Conservation (phyloP, 1,139 yeast genomes). For the Candida glucosophila region DNA sequence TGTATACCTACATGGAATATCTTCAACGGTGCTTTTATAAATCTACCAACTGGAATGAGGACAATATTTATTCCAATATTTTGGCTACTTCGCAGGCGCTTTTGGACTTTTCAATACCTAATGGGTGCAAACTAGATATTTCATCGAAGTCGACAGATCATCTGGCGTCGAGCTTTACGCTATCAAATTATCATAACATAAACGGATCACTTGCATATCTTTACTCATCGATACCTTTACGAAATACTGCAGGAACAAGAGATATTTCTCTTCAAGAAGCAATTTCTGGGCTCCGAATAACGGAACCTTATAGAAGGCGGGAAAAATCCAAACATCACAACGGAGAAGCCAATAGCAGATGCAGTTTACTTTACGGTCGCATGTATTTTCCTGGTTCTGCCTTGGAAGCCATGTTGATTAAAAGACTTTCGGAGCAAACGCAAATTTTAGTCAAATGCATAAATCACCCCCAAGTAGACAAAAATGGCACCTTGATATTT, state of each 20-base stretch:
- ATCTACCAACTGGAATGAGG: slow-evolving; percentile 69
- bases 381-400: slow-evolving; percentile 85
- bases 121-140: slow-evolving; percentile 56
- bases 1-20: slow-evolving; percentile 84
- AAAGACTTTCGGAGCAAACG: slow-evolving; percentile 49
- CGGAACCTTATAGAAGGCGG: slow-evolving; percentile 20
- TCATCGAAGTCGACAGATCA: slow-evolving; percentile 65
- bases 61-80: slow-evolving; percentile 66
- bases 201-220: slow-evolving; percentile 82
- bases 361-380: slow-evolving; percentile 55
- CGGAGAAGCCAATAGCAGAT: slow-evolving; percentile 5
- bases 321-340: slow-evolving; percentile 3
- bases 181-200: slow-evolving; percentile 59
- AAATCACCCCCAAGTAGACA: slow-evolving; percentile 54
- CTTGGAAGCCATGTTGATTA: slow-evolving; percentile 80
- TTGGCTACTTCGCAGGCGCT: slow-evolving; percentile 63
- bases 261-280: slow-evolving; percentile 59
- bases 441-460: slow-evolving; percentile 71
- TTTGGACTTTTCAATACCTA: slow-evolving; percentile 69
- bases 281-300: slow-evolving; percentile 65
- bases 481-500: slow-evolving; percentile 54
- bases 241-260: slow-evolving; percentile 42
- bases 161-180: slow-evolving; percentile 68
- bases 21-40: slow-evolving; percentile 62
- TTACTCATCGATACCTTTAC: slow-evolving; percentile 57